phyloP scores from a whole-genome alignment of 257 asterid species.

The Coffea eugenioides region DNA sequence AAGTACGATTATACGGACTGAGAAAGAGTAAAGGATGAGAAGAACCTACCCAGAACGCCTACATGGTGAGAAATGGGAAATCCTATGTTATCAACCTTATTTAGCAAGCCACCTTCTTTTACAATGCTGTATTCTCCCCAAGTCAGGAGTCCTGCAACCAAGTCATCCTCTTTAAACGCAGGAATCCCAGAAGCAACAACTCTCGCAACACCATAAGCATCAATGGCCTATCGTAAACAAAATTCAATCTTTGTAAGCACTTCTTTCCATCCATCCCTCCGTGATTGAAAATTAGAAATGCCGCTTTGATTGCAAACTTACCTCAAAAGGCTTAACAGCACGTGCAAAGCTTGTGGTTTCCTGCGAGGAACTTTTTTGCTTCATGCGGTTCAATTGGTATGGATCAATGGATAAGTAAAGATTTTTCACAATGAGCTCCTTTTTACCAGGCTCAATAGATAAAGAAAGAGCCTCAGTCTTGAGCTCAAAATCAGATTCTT shows the following conservation, averaged over 20 bases:
- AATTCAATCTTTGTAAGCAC: neutral
- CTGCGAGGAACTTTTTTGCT: conserved; percentile 47
- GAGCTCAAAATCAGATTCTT: conserved; percentile 35
- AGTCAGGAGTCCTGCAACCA: conserved; percentile 57
- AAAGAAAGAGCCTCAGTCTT: conserved; percentile 22
- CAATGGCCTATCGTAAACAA: conserved; percentile 37
- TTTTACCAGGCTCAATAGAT: conserved; percentile 8
- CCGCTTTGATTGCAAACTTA: neutral
- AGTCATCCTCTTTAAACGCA: conserved; percentile 43
- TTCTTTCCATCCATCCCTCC: no score
- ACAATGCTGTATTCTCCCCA: conserved; percentile 71
- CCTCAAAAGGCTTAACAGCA: conserved; percentile 43
- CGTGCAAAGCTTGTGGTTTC: conserved; percentile 28
- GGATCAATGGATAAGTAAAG: conserved; percentile 66
- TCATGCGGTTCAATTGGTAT: conserved; percentile 67
- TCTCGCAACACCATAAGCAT: conserved; percentile 60
- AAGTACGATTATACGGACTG: no score
- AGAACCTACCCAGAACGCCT: conserved; percentile 10
- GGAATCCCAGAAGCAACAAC: conserved; percentile 52
- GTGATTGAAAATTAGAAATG: neutral
- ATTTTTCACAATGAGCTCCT: conserved; percentile 43
- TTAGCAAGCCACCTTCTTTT: conserved; percentile 37
- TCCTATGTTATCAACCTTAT: conserved; percentile 61
- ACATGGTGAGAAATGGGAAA: conserved; percentile 56
- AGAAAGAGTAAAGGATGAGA: no score